Conservation (phyloP, 2,329 filamentous ascomycete species). For the Sporothrix sp. region DNA sequence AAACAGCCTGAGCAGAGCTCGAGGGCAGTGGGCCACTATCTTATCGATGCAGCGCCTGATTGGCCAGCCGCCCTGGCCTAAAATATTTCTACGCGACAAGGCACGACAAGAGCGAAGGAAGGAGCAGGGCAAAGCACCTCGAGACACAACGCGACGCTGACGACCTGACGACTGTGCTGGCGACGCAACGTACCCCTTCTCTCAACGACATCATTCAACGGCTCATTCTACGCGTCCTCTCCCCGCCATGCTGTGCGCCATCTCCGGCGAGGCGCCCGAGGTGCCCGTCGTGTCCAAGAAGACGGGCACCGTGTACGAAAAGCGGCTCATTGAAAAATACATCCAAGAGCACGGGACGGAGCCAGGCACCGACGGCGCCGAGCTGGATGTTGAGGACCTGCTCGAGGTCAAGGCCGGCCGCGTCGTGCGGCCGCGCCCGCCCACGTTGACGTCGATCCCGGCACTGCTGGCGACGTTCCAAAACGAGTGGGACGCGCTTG, state of each 20-base stretch:
- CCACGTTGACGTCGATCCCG: conserved; percentile 90
- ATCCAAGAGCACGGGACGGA: conserved; percentile 86
- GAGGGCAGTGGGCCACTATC: too few species aligned
- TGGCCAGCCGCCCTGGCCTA: conserved; percentile 11
- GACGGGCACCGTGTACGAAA: conserved; percentile 83
- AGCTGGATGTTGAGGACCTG: conserved; percentile 73
- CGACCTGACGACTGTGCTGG: not conserved
- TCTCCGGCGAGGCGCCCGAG: conserved; percentile 93
- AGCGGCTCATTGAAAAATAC: conserved; percentile 88
- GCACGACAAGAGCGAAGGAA: not conserved
- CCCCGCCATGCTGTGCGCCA: conserved; percentile 24
- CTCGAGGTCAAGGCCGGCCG: conserved; percentile 76
- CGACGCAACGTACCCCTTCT: too few species aligned
- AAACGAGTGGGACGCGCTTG: conserved; percentile 94
- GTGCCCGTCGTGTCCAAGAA: conserved; percentile 91
- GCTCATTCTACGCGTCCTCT: too few species aligned
- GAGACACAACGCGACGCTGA: not conserved
- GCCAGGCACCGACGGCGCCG: conserved; percentile 78
- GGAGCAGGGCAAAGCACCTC: not conserved
- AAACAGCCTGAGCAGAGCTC: not conserved
- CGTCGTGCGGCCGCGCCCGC: conserved; percentile 79
- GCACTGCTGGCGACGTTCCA: conserved; percentile 91
- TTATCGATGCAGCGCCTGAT: conserved; percentile 15
- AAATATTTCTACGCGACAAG: conserved; percentile 14
- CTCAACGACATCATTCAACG: not conserved